Base-by-base conservation (phyloP, 768 basidiomycete genomes). In the Suillus decipiens region DNA sequence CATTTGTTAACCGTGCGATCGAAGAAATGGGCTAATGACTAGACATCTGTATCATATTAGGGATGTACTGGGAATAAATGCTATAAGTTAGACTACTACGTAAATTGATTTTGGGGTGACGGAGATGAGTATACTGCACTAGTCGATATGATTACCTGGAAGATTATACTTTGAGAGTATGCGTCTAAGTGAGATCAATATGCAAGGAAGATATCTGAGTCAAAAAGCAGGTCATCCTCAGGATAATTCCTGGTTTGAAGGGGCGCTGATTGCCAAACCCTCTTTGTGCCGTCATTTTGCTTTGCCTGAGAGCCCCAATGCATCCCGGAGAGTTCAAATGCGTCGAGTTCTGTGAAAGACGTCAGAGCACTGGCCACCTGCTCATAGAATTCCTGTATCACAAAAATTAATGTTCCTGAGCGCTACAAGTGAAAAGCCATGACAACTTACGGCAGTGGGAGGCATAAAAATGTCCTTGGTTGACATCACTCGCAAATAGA, bases 241-340 rank as follows among this genome's bases (percentile, higher is more conserved):
- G 74, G 70, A 42, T 66, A 70, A 58, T 69, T 65, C 57, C 72
- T 70, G 56, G 65, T 68, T 53, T 75, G 72, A 15, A 84, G 75
- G 19, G 85, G 78, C 51, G 81, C 78, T 1, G 84, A 83, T 71
- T 83, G 82, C 86, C 86, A 87, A 7, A 81, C 75, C 36, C 78
- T 78, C 64, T 79, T 81, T 43, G 78, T 72, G 37, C 81, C 77
- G 55, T 78, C 72, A 59, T 76, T 71, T 66, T 80, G 79, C 66
- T 75, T 78, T 53, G 75, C 79, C n/a, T 81, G 80, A 6, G 85
- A 86, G 55, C 82, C 80, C 89, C 90, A 92, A 66, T 88, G 88
- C 76, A 92, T 85, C 39, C 90, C 91, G 54, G 83, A 87, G 34
- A 92, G 83, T 71, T 92, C 90, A 69, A 90, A 90, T 53, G 84